A percentile compares a stretch with the other conserved stretches of the same genome.
Conservation (phyloP, 176 grass and related monocot species). For the Hyparrhenia diplandra region DNA sequence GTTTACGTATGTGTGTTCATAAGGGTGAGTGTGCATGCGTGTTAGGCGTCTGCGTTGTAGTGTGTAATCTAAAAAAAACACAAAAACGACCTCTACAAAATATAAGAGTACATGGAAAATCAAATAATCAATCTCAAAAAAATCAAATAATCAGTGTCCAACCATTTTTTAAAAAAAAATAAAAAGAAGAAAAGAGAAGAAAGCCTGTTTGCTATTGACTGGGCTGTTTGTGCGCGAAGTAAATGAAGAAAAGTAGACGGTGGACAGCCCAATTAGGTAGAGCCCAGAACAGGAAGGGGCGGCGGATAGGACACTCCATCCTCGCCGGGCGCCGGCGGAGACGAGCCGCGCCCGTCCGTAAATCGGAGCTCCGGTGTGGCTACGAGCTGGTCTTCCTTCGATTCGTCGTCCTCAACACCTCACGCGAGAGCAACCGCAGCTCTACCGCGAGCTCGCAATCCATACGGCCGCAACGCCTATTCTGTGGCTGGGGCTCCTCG, state of each 20-base stretch:
- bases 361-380: not conserved
- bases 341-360: not conserved
- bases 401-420: not conserved
- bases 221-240: not conserved
- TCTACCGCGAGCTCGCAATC: not conserved
- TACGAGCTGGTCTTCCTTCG: not conserved
- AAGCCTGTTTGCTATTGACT: not conserved
- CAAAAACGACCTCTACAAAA: no score
- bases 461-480: not conserved
- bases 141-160: no score
- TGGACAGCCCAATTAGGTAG: not conserved
- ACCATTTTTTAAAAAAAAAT: no score
- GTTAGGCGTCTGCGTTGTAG: no score
- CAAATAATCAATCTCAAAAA: no score
- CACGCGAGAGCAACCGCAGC: not conserved
- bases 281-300: not conserved
- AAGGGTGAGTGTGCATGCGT: no score
- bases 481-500: not conserved
- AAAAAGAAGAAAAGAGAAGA: no score
- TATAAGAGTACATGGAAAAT: no score
- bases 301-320: no score
- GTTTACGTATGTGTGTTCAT: no score
- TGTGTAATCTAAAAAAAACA: no score
- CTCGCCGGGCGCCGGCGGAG: not conserved
- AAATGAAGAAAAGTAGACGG: not conserved